Evolutionary conservation across 2,329 filamentous ascomycete genomes (phyloP).

Genomic region (Xylariaceae sp.): DNA sequence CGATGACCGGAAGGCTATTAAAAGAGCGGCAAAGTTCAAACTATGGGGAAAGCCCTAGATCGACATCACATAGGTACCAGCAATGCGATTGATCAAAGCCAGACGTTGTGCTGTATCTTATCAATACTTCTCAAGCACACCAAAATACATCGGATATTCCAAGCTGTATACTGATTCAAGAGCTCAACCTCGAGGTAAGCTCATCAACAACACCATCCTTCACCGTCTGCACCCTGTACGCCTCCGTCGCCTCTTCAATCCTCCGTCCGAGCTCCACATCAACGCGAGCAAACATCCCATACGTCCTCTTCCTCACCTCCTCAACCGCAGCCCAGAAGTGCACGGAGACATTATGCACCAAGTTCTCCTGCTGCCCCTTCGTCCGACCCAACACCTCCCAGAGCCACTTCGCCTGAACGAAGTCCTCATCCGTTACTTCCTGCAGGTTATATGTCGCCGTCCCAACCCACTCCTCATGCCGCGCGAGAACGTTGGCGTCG

Average conservation of each 20-base stretch:
- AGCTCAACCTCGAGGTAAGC: too few species aligned
- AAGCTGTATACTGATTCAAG: too few species aligned
- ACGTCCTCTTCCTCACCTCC: conserved; percentile 54
- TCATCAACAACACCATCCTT: too few species aligned
- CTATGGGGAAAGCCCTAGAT: too few species aligned
- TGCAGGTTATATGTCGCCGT: background rate
- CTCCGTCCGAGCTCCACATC: conserved; percentile 48
- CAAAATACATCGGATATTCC: too few species aligned
- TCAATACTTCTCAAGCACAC: too few species aligned
- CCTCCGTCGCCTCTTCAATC: conserved; percentile 53
- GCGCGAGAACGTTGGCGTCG: background rate
- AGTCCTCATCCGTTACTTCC: conserved; percentile 44
- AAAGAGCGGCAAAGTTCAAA: too few species aligned
- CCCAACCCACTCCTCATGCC: background rate
- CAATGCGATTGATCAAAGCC: too few species aligned
- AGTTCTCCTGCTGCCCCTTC: conserved; percentile 57
- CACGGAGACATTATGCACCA: conserved; percentile 54
- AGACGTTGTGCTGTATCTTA: too few species aligned
- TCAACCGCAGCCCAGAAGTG: conserved; percentile 52
- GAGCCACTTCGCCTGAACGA: conserved; percentile 36
- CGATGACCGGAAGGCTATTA: too few species aligned
- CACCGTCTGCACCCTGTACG: too few species aligned
- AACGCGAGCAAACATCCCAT: conserved; percentile 58
- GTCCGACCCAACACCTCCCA: conserved; percentile 47
- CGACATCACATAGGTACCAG: too few species aligned